These are phyloP conservation scores for Filobasidium uniguttulatum DNA, from an alignment of 1,284 basidiomycete species.

Conservation along the genomic window DNA sequence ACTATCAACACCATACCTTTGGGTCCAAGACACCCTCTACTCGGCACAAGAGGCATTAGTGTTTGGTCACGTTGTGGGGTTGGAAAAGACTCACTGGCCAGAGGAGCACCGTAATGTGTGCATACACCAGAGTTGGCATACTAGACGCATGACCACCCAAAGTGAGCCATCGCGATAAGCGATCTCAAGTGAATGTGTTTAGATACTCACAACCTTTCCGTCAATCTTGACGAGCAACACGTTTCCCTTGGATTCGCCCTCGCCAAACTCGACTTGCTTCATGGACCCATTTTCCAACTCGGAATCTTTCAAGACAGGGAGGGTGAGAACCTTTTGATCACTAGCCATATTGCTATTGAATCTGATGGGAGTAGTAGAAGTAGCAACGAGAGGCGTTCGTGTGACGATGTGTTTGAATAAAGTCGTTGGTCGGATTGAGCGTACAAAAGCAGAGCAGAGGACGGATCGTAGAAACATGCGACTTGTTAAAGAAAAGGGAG, in stretches of 20 bases:
- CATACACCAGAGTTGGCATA: conserved; percentile 71
- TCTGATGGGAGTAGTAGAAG: background rate
- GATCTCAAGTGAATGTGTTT: background rate
- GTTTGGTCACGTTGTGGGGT: conserved; percentile 6
- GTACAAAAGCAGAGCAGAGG: background rate
- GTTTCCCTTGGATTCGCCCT: conserved; percentile 43
- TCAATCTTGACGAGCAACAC: conserved; percentile 65
- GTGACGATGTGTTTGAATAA: background rate
- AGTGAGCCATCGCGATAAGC: background rate
- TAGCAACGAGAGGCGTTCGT: background rate
- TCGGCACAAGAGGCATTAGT: too few relatives aligned
- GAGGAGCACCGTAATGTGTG: conserved; percentile 69
- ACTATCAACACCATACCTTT: background rate
- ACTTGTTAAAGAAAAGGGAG: background rate
- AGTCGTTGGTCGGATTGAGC: too few relatives aligned
- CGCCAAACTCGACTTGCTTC: conserved; percentile 58
- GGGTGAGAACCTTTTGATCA: conserved; percentile 6
- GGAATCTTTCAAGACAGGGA: conserved; percentile 26
- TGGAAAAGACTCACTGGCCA: conserved; percentile 1
- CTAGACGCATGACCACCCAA: conserved; percentile 21
- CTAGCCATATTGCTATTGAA: background rate
- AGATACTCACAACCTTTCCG: conserved; percentile 41
- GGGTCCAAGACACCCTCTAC: too few relatives aligned
- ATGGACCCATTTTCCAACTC: conserved; percentile 66
- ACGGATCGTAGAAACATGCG: background rate